These are phyloP conservation scores for Cicer yamashitae DNA, from an alignment of 306 rosid genomes.

Conservation along the genomic window DNA sequence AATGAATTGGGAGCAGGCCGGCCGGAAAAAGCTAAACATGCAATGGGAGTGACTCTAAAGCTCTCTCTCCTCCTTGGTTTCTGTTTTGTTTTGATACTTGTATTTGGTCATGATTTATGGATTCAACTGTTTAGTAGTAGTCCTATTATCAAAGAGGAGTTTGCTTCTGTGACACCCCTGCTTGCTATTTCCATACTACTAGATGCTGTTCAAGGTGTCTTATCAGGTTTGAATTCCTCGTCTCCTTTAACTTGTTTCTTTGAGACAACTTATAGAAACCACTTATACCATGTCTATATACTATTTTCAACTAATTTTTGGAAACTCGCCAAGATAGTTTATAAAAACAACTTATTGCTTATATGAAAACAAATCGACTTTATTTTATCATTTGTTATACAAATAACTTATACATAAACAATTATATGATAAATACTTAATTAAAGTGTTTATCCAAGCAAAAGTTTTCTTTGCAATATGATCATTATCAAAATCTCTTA, in stretches of 20 bases:
- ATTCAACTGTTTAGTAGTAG: constrained; percentile 63
- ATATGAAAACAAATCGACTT: too few species aligned
- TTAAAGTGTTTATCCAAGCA: too few species aligned
- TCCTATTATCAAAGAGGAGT: constrained; percentile 50
- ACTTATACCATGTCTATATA: too few species aligned
- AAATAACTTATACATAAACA: too few species aligned
- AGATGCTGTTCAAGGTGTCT: constrained; percentile 79
- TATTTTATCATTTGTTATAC: too few species aligned
- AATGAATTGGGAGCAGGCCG: constrained; percentile 85
- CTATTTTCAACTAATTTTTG: too few species aligned
- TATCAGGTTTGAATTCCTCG: constrained; percentile 66
- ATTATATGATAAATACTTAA: too few species aligned
- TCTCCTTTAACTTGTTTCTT: background rate
- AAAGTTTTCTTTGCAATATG: background rate
- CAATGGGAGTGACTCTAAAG: constrained; percentile 74
- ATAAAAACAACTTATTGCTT: too few species aligned
- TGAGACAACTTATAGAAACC: too few species aligned
- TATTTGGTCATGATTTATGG: constrained; percentile 68
- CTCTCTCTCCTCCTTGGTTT: constrained; percentile 70
- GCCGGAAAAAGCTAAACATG: constrained; percentile 63
- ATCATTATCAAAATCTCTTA: constrained; percentile 2
- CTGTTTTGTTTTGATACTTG: constrained; percentile 54
- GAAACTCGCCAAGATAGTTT: too few species aligned
- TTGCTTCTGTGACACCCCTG: constrained; percentile 80
- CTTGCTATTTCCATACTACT: constrained; percentile 66